Base-by-base conservation (phyloP, 169 alveolate genomes). In the Plasmodium gaboni region DNA sequence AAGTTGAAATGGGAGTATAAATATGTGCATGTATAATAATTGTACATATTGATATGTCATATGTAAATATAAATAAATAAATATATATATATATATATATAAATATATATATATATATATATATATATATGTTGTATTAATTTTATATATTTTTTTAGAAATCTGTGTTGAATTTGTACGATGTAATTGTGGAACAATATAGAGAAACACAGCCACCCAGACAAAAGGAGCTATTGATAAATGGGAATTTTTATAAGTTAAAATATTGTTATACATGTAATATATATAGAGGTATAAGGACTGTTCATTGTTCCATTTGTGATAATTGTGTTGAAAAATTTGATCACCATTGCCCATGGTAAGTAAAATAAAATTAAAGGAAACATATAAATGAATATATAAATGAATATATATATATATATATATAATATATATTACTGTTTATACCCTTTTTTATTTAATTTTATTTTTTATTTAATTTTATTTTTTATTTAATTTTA, bases 321-420 rank as follows among this genome's bases (percentile, higher is more conserved):
- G 96, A 97, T 73, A 96, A 95, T 59, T 97, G 98, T 74, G 98
- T 97, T 28, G 96, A 96, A 71, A 95, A 96, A 87, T 97, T 96
- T 88, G 98, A 97, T 88, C 98, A 97, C 83, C 98, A 97, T 78
- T 97, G 98, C 83, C 97, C 97, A 50, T 97, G 98, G 98, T 83
- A 69, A 83, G 19, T 17, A 59, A 65, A 6, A 13, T 32, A 17
- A 22, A 8, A 38, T 19, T 19, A 19, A 26, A 10, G 1, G 0
- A 26, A n/a, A 28, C 5, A 28, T 28, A 28, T 28, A 28, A 28
- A 28, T 28, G 38, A 28, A 28, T 28, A 28, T 28, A 28, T 28
- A 28, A 28, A 28, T 28, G 38, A 28, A 28, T 28, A 28, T 28
- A n/a, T 46, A 57, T 19, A 70, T 57, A 19, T 19, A 19, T 19